Evolutionary conservation across 2,329 filamentous ascomycete species (phyloP).

Genomic region (Colletotrichum tanaceti): DNA sequence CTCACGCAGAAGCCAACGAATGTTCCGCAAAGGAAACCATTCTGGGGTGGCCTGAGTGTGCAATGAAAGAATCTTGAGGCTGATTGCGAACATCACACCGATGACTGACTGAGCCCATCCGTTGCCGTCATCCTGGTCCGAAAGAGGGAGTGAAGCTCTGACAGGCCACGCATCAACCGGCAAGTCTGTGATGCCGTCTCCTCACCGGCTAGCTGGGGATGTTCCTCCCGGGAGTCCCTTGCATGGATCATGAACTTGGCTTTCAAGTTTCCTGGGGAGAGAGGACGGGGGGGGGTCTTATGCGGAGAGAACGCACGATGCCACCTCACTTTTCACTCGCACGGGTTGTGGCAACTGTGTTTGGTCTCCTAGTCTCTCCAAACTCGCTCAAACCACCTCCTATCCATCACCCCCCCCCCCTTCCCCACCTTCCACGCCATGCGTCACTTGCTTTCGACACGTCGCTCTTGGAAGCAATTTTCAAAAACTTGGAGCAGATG

Average conservation of each 20-base stretch:
- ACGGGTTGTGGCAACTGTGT: constrained; percentile 7
- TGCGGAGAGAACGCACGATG: constrained; percentile 27
- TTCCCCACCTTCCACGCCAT: neutral
- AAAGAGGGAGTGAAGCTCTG: neutral
- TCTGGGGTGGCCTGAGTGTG: neutral
- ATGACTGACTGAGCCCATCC: neutral
- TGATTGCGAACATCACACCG: neutral
- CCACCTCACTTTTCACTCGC: constrained; percentile 14
- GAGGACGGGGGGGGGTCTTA: too few relatives aligned
- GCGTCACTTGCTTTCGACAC: neutral
- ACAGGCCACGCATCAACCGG: neutral
- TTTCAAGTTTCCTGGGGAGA: neutral
- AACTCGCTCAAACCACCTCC: constrained; percentile 17
- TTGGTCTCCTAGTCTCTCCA: neutral
- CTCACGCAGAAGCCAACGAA: neutral
- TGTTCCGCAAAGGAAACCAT: neutral
- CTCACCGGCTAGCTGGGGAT: constrained; percentile 5
- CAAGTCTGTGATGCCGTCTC: too few relatives aligned
- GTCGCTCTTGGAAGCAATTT: neutral
- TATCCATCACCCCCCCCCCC: too few relatives aligned
- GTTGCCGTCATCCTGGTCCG: neutral
- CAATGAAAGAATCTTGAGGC: neutral
- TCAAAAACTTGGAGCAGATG: constrained; percentile 15
- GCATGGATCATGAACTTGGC: constrained; percentile 17
- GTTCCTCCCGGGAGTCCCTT: constrained; percentile 21